phyloP scores from a whole-genome alignment of 2,329 filamentous ascomycete species.

The Hypoxylon sp. region DNA sequence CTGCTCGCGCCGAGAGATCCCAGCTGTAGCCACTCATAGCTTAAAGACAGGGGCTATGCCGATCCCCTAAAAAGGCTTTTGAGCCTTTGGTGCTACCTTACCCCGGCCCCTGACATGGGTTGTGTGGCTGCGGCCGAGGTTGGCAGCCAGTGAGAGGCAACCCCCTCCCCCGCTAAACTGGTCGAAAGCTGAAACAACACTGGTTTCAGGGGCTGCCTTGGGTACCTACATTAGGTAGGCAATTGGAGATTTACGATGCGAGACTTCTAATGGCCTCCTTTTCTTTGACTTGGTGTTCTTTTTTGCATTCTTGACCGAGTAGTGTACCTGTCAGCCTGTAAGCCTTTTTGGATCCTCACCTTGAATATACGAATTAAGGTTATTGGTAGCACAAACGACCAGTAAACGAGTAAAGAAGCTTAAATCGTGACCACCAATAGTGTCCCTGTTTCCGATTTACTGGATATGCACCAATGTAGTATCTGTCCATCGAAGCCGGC shows the following conservation, averaged over 20 bases:
- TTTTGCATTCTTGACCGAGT: conserved; percentile 6
- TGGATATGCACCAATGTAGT: background rate
- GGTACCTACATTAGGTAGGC: no score
- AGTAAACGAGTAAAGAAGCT: conserved; percentile 13
- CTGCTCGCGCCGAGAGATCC: conserved; percentile 36
- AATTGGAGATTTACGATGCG: conserved; percentile 24
- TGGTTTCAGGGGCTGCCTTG: conserved; percentile 38
- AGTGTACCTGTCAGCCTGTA: background rate
- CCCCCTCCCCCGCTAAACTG: conserved; percentile 33
- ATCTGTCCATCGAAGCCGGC: conserved; percentile 7
- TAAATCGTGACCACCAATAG: conserved; percentile 25
- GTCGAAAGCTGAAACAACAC: conserved; percentile 39
- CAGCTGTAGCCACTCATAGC: conserved; percentile 46
- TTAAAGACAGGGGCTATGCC: conserved; percentile 39
- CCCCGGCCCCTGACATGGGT: conserved; percentile 31
- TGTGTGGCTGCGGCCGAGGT: conserved; percentile 21
- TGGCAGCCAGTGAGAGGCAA: conserved; percentile 37
- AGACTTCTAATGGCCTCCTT: conserved; percentile 9
- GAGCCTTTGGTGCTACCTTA: conserved; percentile 24
- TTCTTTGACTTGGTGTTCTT: conserved; percentile 4
- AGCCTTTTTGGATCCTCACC: conserved; percentile 13
- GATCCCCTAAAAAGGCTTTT: conserved; percentile 34
- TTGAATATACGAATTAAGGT: conserved; percentile 23
- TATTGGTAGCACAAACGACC: conserved; percentile 9
- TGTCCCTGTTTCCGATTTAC: conserved; percentile 12